phyloP scores from a whole-genome alignment of 176 grass and related monocot species.

The Dendrocalamus sinicus region DNA sequence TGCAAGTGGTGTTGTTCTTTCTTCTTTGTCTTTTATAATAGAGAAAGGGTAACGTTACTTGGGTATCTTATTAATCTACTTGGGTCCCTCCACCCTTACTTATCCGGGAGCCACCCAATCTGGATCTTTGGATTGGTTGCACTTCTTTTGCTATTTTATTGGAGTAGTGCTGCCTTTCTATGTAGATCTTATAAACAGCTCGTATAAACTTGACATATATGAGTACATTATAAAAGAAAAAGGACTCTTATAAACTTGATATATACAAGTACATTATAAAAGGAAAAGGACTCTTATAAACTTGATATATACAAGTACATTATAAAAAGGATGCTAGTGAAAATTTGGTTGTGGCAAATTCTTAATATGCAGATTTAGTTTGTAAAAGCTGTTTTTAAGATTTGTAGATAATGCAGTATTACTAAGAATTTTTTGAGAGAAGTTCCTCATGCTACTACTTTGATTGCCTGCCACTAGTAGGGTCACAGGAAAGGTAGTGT shows the following conservation, averaged over 20 bases:
- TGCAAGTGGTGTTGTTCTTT: conserved; percentile 38
- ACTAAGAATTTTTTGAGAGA: neutral
- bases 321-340: neutral
- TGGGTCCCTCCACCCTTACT: conserved; percentile 33
- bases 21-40: conserved; percentile 35
- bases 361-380: neutral
- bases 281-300: conserved; percentile 28
- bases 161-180: neutral
- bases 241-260: conserved; percentile 32
- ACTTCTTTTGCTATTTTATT: conserved; percentile 41
- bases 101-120: conserved; percentile 32
- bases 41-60: conserved; percentile 35
- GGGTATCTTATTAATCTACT: conserved; percentile 42
- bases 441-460: conserved; percentile 15
- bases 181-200: conserved; percentile 33
- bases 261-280: neutral
- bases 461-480: conserved; percentile 12
- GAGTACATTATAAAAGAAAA: neutral
- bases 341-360: neutral
- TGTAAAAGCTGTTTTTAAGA: neutral
- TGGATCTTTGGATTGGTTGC: conserved; percentile 28
- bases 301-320: neutral
- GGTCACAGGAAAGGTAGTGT: neutral
- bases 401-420: neutral
- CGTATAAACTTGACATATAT: conserved; percentile 14